These are phyloP conservation scores for Ceratocystis destructans DNA, from an alignment of 2,329 filamentous ascomycete species.

Conservation along the genomic window DNA sequence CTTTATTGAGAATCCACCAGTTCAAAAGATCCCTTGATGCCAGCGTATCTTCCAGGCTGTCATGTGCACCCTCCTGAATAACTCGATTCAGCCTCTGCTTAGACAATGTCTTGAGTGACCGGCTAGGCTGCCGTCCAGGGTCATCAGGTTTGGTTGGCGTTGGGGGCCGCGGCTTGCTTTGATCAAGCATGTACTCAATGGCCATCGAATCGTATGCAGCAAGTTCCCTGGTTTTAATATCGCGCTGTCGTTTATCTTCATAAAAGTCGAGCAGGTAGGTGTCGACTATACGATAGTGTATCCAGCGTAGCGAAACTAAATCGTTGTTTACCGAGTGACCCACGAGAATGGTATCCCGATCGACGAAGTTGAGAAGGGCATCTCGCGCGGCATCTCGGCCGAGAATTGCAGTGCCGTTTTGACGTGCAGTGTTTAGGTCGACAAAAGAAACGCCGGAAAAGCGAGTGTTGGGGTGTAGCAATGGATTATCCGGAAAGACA, in stretches of 20 bases:
- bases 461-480: slow-evolving; percentile 37
- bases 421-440: slow-evolving; percentile 29
- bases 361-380: slow-evolving; percentile 33
- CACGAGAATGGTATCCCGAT: slow-evolving; percentile 35
- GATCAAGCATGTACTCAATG: not conserved
- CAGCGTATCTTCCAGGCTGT: slow-evolving; percentile 34
- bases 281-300: slow-evolving; percentile 34
- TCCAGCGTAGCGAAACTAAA: slow-evolving; percentile 34
- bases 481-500: slow-evolving; percentile 33
- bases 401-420: slow-evolving; percentile 26
- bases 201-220: slow-evolving; percentile 14
- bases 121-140: slow-evolving; percentile 20
- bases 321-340: slow-evolving; percentile 34
- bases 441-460: slow-evolving; percentile 35
- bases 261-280: slow-evolving; percentile 28
- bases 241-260: slow-evolving; percentile 15
- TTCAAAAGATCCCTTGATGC: slow-evolving; percentile 31
- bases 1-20: slow-evolving; percentile 26
- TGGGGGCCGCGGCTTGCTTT: not conserved
- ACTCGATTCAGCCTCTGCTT: slow-evolving; percentile 27
- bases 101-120: slow-evolving; percentile 31
- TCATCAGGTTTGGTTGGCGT: slow-evolving; percentile 1
- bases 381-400: slow-evolving; percentile 32
- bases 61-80: slow-evolving; percentile 31
- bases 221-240: slow-evolving; percentile 16